Base-by-base conservation (phyloP, 2,329 filamentous ascomycete species). In the Cladosporium colombiae region DNA sequence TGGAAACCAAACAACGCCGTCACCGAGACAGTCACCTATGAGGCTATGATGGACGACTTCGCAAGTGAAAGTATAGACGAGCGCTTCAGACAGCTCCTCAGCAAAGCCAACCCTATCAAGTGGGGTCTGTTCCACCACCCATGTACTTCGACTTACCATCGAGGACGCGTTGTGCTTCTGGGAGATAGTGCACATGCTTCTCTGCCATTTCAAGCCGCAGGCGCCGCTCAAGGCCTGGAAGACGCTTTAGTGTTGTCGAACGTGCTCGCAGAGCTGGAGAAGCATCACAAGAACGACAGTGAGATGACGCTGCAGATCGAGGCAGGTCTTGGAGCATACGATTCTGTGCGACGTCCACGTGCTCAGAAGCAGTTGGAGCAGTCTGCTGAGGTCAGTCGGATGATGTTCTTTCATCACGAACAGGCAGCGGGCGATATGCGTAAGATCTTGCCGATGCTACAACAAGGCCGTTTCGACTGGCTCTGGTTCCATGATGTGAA, bases 181-280 rank as follows among this genome's bases (percentile, higher is more conserved):
- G 69, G 69, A 18, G 69, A 71, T 40, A 67, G 68, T 2, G 69
- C 69, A 8, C 68, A 70, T 29, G 62, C 69, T 16, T 66, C 65
- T 35, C 64, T 69, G 5, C 69, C 69, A 1, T 63, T 53, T 27
- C 64, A 68, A 59, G 69, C 67, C 18, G 65, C 68, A 16, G 69
- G 69, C 25, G 68, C 68, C 14, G 68, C 67, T 10, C 67, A 70
- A 64, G 68, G 67, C 3, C 62, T 70, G 49, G 69, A 71, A 56
- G 69, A 71, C 35, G 68, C 68, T 5, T 66, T 70, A 25, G 40
- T 71, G 1, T 62, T 71, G 18, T 61, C 64, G 29, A 78, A 80
- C 3, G 72, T 88, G 0, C 75, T 88, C 0, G 55, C n/a, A 16
- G 31, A 40, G 14, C 5, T 57, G 80, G 78, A 0, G 77, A 82